Base-by-base conservation (phyloP, 2,329 filamentous ascomycete genomes). In the Claviceps fusiformis region DNA sequence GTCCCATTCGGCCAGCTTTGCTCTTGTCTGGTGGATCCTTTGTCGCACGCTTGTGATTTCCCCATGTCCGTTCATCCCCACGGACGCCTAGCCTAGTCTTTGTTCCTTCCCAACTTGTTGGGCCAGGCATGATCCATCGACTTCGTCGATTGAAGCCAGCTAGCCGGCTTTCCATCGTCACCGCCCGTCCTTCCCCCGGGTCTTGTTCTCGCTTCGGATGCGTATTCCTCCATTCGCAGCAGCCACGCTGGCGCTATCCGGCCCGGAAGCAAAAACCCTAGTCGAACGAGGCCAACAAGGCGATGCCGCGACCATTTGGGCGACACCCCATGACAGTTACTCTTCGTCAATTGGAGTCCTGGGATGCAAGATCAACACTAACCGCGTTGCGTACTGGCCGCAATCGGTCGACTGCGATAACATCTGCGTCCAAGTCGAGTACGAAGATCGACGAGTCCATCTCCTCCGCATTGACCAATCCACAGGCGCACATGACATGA, bases 351-450 rank as follows among this genome's bases (percentile, higher is more conserved):
- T 81, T 56, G 80, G 80, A 43, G 79, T 82, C 0, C 70, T 78
- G n/a, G 80, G 80, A 37, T 83, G 80, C 73, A 79, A 81, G 62
- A 73, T 83, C 64, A 67, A 83, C 67, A 80, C 76, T 43, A 74
- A 83, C 67, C 77, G 79, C 56, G 71, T 82, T 55, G 80, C 80
- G 29, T 83, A 83, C 71, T 83, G 78, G 78, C 80, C 80, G 4
- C 62, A 62, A n/a, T 64, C 72, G 3, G 70, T 80, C 56, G 72
- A 75, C 68, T 83, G 80, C 71, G 68, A 71, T 66, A 75, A 76
- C 62, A 70, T 82, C 61, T 83, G 80, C 68, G 69, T 82, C 56
- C 72, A 73, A 54, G 68, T 83, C 54, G 70, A 67, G 48, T 73
- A 77, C 65, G 64, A 69, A 37, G 74, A 69, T 55, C 77, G 78